Base-by-base conservation (phyloP, 2,329 filamentous ascomycete species). In the Lecanosticta acicola region DNA sequence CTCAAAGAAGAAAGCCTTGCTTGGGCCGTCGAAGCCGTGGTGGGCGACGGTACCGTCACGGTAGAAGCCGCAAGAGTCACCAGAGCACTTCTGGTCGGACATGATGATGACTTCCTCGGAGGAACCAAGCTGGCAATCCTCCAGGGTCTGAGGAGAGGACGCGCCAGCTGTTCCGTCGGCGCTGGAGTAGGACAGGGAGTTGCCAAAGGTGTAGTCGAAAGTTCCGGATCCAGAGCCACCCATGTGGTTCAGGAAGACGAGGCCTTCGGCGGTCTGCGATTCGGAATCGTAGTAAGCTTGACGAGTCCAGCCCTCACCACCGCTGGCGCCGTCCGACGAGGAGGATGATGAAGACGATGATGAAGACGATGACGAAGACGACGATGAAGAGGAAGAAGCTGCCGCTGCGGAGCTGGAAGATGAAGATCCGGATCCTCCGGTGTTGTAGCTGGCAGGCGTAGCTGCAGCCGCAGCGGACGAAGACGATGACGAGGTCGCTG, bases 1-100 rank as follows among this genome's bases (percentile, higher is more conserved):
- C 57, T 87, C 77, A 57, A 85, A 76, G 52, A 89, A 73, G 70
- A 90, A 88, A 43, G 84, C 73, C 70, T 87, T 88, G 58, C 80
- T 77, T 21, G 76, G 72, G 40, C 84, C 84, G 32, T 69, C 75
- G 68, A 87, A 90, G 49, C 85, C 86, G 67, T 87, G 62, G 78
- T 84, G 59, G 20, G 64, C 63, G 26, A 66, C 62, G n/a, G 61
- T 63, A 49, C 59, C 60, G 36, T 58, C 51, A 39, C 64, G 64
- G 37, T 41, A 50, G 62, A 62, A 66, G 50, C 64, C 64, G 41
- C 64, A 67, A 48, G 48, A 79, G 21, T 41, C 46, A 21, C 63
- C 62, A 14, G 66, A 59, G 61, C 80, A 83, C 49, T 68, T 56
- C 41, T 69, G 60, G 53, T 73, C 69, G 42, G 68, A 69, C 69